Percentiles rank a stretch among this genome's conserved stretches.
phyloP scores from a whole-genome alignment of 169 alveolate species.

The Babesia gibsoni region DNA sequence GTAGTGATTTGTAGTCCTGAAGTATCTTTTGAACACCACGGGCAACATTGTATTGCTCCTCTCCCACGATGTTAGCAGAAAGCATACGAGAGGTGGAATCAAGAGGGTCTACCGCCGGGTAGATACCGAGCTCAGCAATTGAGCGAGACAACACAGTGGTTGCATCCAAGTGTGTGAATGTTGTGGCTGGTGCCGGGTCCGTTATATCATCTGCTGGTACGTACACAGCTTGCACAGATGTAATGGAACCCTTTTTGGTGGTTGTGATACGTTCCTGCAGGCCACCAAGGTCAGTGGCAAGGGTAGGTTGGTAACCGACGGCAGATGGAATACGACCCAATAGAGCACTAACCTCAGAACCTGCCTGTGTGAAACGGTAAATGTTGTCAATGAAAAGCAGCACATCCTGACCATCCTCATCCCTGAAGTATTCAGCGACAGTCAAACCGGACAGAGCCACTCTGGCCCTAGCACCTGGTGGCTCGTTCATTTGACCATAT shows the following conservation, averaged over 20 bases:
- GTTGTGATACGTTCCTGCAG: conserved; percentile 96
- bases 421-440: conserved; percentile 98
- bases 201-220: conserved; percentile 98
- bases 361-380: conserved; percentile 95
- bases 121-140: conserved; percentile 95
- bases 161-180: conserved; percentile 97
- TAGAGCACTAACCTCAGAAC: conserved; percentile 96
- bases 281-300: conserved; percentile 97
- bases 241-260: conserved; percentile 95
- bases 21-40: conserved; percentile 93
- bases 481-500: conserved; percentile 99
- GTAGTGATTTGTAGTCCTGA: conserved; percentile 92
- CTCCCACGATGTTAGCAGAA: conserved; percentile 91
- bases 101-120: conserved; percentile 98
- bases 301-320: conserved; percentile 97
- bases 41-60: conserved; percentile 91
- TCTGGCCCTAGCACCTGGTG: conserved; percentile 99
- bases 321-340: conserved; percentile 97
- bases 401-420: conserved; percentile 95
- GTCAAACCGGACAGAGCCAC: conserved; percentile 97
- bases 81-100: conserved; percentile 94
- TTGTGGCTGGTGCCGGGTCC: conserved; percentile 99
- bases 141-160: conserved; percentile 95
- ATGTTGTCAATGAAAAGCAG: conserved; percentile 94
- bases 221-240: conserved; percentile 98